Evolutionary conservation across 2,329 filamentous ascomycete species (phyloP).

Genomic region (Diaporthe australafricana): DNA sequence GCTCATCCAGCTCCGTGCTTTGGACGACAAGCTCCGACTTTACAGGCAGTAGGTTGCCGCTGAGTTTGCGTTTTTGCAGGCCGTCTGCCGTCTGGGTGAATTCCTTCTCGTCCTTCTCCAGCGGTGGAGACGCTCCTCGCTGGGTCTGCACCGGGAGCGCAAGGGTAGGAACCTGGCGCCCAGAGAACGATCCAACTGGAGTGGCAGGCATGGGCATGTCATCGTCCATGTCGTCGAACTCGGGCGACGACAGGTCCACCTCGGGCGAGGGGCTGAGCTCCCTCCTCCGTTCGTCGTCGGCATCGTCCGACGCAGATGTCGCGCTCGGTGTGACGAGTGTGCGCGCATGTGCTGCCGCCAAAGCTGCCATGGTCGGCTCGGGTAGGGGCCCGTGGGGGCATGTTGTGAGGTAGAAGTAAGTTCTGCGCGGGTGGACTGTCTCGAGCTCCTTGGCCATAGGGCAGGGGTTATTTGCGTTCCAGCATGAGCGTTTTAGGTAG

Average conservation of each 20-base stretch:
- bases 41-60: slow-evolving; percentile 53
- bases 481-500: slow-evolving; percentile 88
- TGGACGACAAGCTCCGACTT: slow-evolving; percentile 48
- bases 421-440: slow-evolving; percentile 90
- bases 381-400: slow-evolving; percentile 85
- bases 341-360: slow-evolving; percentile 61
- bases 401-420: slow-evolving; percentile 97
- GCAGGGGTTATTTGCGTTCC: slow-evolving; percentile 83
- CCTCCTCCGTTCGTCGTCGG: slow-evolving; percentile 72
- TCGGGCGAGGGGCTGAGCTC: slow-evolving; percentile 92
- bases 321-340: slow-evolving; percentile 81
- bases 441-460: slow-evolving; percentile 94
- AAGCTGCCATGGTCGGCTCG: slow-evolving; percentile 66
- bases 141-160: slow-evolving; percentile 66
- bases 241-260: slow-evolving; percentile 87
- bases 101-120: slow-evolving; percentile 95
- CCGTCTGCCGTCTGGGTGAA: slow-evolving; percentile 96
- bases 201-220: slow-evolving; percentile 69
- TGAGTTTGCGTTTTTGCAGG: slow-evolving; percentile 75
- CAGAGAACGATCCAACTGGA: slow-evolving; percentile 73
- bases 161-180: slow-evolving; percentile 43
- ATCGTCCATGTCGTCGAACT: slow-evolving; percentile 81
- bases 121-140: slow-evolving; percentile 84
- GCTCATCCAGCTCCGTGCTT: slow-evolving; percentile 53
- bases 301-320: slow-evolving; percentile 76